Evolutionary conservation across 1,284 basidiomycete species (phyloP), one percentile per base, ranked within the genome.

Genomic region (Coniophora puteana): DNA sequence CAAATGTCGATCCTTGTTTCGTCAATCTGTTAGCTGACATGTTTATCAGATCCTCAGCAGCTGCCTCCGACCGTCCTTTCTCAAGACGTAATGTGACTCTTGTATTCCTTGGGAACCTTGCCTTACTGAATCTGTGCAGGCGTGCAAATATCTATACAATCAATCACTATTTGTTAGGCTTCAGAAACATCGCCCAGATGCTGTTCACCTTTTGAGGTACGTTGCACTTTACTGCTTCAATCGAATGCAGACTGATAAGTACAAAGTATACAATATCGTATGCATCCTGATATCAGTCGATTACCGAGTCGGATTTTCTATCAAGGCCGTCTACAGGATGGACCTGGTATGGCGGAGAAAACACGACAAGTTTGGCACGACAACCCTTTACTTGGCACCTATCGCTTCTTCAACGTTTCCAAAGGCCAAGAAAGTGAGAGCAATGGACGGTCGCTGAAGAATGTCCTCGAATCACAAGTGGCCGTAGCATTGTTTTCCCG

Each of bases 41-140:
- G 10, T 38, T 26, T 42, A n/a, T n/a, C n/a, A 88, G 96, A 99
- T 67, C 96, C 95, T 21, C 89, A 97, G 55, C 96, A 99, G 61
- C 71, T 99, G 30, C 94, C 96, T 1, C 96, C 96, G 0, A 99
- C 96, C 1, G 95, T 98, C 4, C 80, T 99, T 47, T 98, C 93
- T 1, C 78, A 78, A 49, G 82, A 86, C 69, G 83, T 81, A 48
- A 51, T 6, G 11, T 21, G 8, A 13, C 22, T 25, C 14, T 5
- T 12, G n/a, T 14, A 34, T 28, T 8, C 11, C 33, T 24, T 34
- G 35, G 4, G 10, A 12, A 38, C 18, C 16, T 8, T 6, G 36
- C 5, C 40, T 62, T 30, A 59, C 16, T 8, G 26, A 32, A 4
- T 33, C 2, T 21, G 41, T 12, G 4, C 41, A 89, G 72, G 95